A percentile compares a stretch with the other conserved stretches of the same genome.
These are phyloP conservation scores for Citrus medica DNA, from an alignment of 345 rosid genomes.

Conservation along the genomic window DNA sequence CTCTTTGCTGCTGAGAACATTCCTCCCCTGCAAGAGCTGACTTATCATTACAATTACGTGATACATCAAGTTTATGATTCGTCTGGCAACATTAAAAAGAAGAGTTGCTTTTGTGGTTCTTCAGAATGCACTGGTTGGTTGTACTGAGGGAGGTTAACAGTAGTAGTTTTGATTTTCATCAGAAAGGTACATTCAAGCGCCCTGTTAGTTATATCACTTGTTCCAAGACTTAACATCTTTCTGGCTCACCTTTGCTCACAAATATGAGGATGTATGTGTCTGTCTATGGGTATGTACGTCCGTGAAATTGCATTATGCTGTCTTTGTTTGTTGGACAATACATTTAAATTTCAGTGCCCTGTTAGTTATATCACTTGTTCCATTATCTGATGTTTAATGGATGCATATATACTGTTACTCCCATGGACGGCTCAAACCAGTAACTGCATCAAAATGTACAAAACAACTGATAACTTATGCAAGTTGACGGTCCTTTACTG, in stretches of 20 bases:
- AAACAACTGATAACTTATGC: not conserved
- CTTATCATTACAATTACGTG: conserved; percentile 70
- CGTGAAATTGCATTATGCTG: not conserved
- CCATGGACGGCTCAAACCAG: not conserved
- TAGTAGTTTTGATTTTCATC: not conserved
- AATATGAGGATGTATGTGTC: not conserved
- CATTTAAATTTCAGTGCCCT: not conserved
- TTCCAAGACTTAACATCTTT: not conserved
- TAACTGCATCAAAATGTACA: not conserved
- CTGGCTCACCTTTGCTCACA: not conserved
- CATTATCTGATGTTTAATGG: not conserved
- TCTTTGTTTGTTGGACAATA: conserved; percentile 12
- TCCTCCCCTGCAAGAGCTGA: conserved; percentile 84
- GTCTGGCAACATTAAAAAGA: conserved; percentile 64
- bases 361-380: not conserved
- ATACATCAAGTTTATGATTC: conserved; percentile 63
- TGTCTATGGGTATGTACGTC: not conserved
- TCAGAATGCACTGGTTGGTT: conserved; percentile 68
- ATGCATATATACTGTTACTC: not conserved
- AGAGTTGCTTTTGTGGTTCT: conserved; percentile 75
- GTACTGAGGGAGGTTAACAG: conserved; percentile 37
- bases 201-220: too few species aligned
- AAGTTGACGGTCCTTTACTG: not conserved
- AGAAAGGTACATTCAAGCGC: not conserved
- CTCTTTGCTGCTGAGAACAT: conserved; percentile 78